Conservation (phyloP, 805 yeast species). For the Peterozyma xylosa region DNA sequence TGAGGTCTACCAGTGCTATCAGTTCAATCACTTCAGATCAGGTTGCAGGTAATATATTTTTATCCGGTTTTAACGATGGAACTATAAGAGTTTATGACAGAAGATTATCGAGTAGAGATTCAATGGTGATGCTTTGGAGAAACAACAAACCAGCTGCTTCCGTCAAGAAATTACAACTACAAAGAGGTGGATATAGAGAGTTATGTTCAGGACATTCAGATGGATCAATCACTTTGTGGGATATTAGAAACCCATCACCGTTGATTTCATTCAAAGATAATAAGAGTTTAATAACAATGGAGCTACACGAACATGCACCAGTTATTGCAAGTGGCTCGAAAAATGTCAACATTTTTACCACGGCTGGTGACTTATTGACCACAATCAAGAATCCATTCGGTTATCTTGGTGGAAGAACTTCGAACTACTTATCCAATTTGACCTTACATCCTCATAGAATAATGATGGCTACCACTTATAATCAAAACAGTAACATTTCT, state of each 20-base stretch:
- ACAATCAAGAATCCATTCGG: slow-evolving; percentile 46
- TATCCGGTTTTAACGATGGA: slow-evolving; percentile 91
- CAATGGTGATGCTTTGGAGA: slow-evolving; percentile 81
- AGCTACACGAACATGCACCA: slow-evolving; percentile 96
- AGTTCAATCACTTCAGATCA: slow-evolving; percentile 91
- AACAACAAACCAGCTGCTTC: slow-evolving; percentile 25
- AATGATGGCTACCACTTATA: slow-evolving; percentile 82
- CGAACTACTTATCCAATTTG: slow-evolving; percentile 54
- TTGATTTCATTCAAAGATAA: slow-evolving; percentile 56
- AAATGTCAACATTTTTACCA: slow-evolving; percentile 74
- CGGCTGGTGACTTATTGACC: slow-evolving; percentile 68
- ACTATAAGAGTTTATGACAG: slow-evolving; percentile 86
- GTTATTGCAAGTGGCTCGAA: slow-evolving; percentile 83
- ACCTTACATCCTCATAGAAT: slow-evolving; percentile 90
- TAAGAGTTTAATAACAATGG: slow-evolving; percentile 54
- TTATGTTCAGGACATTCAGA: slow-evolving; percentile 76
- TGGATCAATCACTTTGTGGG: slow-evolving; percentile 87
- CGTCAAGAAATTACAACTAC: slow-evolving; percentile 83
- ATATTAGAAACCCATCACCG: slow-evolving; percentile 68
- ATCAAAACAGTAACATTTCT: slow-evolving; percentile 67
- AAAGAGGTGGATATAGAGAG: slow-evolving; percentile 92
- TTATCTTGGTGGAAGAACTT: slow-evolving; percentile 36
- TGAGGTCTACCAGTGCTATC: slow-evolving; percentile 82
- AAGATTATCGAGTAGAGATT: slow-evolving; percentile 74
- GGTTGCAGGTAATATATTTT: slow-evolving; percentile 83